phyloP scores from a whole-genome alignment of 1,284 basidiomycete species.

The Sphaerobolus stellatus region DNA sequence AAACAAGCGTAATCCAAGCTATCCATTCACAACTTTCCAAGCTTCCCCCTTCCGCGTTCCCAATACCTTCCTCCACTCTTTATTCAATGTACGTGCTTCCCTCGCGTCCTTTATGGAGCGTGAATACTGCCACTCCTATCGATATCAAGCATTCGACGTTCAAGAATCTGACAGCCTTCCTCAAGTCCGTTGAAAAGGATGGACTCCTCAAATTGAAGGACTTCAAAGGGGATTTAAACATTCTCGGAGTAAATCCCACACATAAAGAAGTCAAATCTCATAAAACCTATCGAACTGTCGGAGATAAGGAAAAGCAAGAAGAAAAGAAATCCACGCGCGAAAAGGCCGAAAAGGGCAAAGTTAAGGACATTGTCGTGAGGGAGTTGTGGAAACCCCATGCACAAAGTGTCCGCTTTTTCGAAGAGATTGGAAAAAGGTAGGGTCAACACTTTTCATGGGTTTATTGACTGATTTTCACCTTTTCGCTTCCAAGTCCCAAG shows the following conservation, averaged over 20 bases:
- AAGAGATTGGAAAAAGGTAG: conserved; percentile 56
- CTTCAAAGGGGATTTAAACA: conserved; percentile 58
- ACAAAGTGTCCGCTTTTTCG: conserved; percentile 57
- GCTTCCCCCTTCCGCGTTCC: conserved; percentile 57
- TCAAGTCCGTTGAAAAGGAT: conserved; percentile 73
- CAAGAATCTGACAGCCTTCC: conserved; percentile 79
- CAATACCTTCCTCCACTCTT: conserved; percentile 72
- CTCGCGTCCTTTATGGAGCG: conserved; percentile 48
- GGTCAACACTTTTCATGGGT: conserved; percentile 21
- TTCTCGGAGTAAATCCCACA: conserved; percentile 58
- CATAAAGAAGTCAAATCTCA: conserved; percentile 62
- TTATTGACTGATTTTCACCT: not conserved
- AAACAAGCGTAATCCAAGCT: conserved; percentile 69
- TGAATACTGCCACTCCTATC: conserved; percentile 38
- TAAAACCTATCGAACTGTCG: conserved; percentile 55
- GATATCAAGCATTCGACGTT: conserved; percentile 69
- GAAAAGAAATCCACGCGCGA: conserved; percentile 53
- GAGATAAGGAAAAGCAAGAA: conserved; percentile 57
- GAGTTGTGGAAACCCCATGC: conserved; percentile 78
- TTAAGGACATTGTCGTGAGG: conserved; percentile 50
- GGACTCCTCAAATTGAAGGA: conserved; percentile 73
- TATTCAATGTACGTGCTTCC: conserved; percentile 80
- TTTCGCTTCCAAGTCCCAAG: conserved; percentile 41
- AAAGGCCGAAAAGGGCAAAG: conserved; percentile 43
- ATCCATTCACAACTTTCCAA: conserved; percentile 49